phyloP scores from a whole-genome alignment of 495 filamentous ascomycete species.

The Aspergillus homomorphus region DNA sequence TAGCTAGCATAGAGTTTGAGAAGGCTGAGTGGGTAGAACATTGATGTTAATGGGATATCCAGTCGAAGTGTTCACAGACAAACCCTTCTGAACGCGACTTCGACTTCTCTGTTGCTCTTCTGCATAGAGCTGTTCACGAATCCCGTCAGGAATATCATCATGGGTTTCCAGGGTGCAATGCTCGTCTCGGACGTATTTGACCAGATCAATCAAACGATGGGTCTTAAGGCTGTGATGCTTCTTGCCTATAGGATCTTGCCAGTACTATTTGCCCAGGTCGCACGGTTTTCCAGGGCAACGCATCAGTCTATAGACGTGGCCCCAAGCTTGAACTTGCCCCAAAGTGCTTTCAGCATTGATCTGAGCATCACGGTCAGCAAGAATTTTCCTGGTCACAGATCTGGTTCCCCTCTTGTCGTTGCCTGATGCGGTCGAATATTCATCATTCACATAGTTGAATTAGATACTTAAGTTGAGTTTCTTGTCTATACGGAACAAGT shows the following conservation, averaged over 20 bases:
- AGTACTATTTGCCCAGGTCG: no score
- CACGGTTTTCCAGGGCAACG: slow-evolving; percentile 25
- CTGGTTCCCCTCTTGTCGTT: slow-evolving; percentile 1
- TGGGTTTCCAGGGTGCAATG: slow-evolving; percentile 22
- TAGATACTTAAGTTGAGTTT: slow-evolving; percentile 5
- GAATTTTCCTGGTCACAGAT: slow-evolving; percentile 9
- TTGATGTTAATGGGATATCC: no score
- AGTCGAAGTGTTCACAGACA: no score
- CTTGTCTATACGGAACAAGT: slow-evolving; percentile 7
- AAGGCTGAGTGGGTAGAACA: no score
- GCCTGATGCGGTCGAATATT: no score
- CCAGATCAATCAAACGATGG: slow-evolving; percentile 23
- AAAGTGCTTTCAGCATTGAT: slow-evolving; percentile 5
- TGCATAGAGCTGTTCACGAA: slow-evolving; percentile 29
- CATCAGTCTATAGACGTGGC: slow-evolving; percentile 30
- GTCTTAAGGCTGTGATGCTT: slow-evolving; percentile 30
- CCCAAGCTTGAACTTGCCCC: slow-evolving; percentile 18
- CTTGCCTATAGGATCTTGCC: slow-evolving; percentile 28
- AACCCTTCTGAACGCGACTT: no score
- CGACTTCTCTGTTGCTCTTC: slow-evolving; percentile 33
- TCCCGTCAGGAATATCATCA: slow-evolving; percentile 25
- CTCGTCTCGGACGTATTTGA: slow-evolving; percentile 27
- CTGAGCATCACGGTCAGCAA: not conserved
- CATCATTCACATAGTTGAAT: slow-evolving; percentile 8
- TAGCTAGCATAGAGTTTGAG: no score